These are phyloP conservation scores for Candolleomyces eurysporus DNA, from an alignment of 768 basidiomycete genomes.

Conservation along the genomic window DNA sequence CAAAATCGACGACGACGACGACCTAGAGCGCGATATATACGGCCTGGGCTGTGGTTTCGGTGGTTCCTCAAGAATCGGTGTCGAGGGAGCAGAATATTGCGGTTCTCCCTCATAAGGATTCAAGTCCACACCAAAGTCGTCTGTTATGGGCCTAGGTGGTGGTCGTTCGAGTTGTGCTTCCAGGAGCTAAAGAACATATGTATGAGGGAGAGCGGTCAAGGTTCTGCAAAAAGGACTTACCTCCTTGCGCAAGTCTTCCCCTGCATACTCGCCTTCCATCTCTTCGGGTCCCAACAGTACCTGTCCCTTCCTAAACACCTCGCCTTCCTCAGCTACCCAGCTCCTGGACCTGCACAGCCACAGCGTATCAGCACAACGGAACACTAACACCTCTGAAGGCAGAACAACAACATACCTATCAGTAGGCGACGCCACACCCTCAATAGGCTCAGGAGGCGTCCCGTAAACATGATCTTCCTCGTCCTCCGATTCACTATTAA, in stretches of 20 bases:
- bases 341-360: slow-evolving; percentile 53
- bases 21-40: slow-evolving; percentile 57
- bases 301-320: slow-evolving; percentile 90
- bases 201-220: background rate
- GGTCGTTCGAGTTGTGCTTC: slow-evolving; percentile 87
- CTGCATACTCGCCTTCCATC: slow-evolving; percentile 86
- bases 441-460: slow-evolving; percentile 24
- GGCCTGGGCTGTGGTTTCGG: slow-evolving; percentile 47
- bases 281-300: slow-evolving; percentile 79
- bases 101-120: slow-evolving; percentile 17
- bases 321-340: slow-evolving; percentile 94
- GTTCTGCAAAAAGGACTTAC: slow-evolving; percentile 32
- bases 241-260: slow-evolving; percentile 85
- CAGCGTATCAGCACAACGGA: too few species aligned
- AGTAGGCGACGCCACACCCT: slow-evolving; percentile 35
- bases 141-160: slow-evolving; percentile 68
- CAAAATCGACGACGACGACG: slow-evolving; percentile 44
- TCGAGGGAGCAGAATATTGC: slow-evolving; percentile 19
- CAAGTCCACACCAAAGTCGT: slow-evolving; percentile 53
- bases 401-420: slow-evolving; percentile 44
- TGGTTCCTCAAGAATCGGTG: slow-evolving; percentile 23
- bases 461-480: slow-evolving; percentile 44
- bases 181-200: slow-evolving; percentile 50
- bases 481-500: slow-evolving; percentile 48
- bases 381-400: background rate